Percentiles rank a stretch among this genome's conserved stretches.
Conservation (phyloP, 2,329 filamentous ascomycete species). For the Fusarium anthophilum region DNA sequence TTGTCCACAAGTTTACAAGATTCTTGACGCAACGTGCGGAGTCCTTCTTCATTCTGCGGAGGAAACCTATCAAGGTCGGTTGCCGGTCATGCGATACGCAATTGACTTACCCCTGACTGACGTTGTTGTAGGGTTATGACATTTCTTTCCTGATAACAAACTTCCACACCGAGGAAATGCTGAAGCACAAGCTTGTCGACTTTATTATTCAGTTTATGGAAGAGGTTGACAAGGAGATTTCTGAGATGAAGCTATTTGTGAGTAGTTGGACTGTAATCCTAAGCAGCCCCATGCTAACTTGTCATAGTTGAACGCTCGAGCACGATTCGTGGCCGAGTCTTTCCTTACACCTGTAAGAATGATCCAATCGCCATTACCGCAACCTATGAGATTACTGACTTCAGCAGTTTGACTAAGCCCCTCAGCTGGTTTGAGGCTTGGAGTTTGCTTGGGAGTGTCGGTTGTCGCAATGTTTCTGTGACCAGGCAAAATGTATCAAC, state of each 20-base stretch:
- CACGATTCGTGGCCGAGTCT: conserved; percentile 97
- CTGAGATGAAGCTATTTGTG: conserved; percentile 99
- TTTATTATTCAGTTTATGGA: conserved; percentile 99
- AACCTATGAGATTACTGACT: conserved; percentile 10
- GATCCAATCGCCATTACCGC: not conserved
- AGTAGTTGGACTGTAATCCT: conserved; percentile 49
- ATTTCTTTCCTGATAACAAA: conserved; percentile 99
- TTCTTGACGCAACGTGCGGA: conserved; percentile 87
- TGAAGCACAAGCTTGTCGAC: conserved; percentile 98
- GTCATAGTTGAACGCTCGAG: conserved; percentile 87
- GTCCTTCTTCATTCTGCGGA: conserved; percentile 93
- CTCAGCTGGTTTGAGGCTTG: conserved; percentile 34
- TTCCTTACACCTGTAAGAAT: conserved; percentile 87
- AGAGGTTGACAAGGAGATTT: conserved; percentile 99
- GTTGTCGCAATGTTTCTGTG: conserved; percentile 22
- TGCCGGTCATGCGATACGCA: not conserved
- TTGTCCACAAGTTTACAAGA: conserved; percentile 97
- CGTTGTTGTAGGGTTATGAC: conserved; percentile 80
- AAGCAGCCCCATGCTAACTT: conserved; percentile 21
- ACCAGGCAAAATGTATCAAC: conserved; percentile 17
- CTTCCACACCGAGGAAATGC: conserved; percentile 97
- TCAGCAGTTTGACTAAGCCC: conserved; percentile 48
- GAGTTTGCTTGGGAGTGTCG: conserved; percentile 26
- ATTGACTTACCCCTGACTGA: conserved; percentile 26
- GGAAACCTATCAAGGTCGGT: conserved; percentile 91